phyloP scores from a whole-genome alignment of 108 stramenopile genomes.

The Skeletonema menzelii region DNA sequence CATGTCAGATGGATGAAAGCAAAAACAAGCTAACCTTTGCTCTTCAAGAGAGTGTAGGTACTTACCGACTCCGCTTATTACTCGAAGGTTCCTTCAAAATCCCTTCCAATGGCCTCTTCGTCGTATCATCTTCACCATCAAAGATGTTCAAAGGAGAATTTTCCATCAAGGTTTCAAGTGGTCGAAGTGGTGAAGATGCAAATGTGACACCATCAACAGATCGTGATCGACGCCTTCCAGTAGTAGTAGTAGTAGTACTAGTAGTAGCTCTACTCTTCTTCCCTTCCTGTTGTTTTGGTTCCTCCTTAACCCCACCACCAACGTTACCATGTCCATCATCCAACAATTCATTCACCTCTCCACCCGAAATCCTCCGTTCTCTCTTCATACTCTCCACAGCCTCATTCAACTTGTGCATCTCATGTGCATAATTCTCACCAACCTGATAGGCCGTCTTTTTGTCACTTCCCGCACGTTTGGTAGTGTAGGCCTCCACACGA shows the following conservation, averaged over 20 bases:
- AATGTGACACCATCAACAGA: conserved; percentile 39
- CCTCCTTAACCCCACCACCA: background rate
- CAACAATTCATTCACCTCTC: background rate
- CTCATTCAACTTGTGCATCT: conserved; percentile 53
- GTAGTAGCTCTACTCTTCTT: background rate
- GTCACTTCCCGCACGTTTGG: conserved; percentile 82
- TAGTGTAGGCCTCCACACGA: conserved; percentile 82
- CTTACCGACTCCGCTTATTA: conserved; percentile 33
- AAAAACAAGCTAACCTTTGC: background rate
- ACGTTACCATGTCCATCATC: background rate
- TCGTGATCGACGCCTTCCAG: conserved; percentile 22
- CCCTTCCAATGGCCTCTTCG: conserved; percentile 21
- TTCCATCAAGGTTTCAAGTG: background rate
- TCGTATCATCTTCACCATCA: background rate
- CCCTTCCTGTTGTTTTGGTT: background rate
- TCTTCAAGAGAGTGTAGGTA: background rate
- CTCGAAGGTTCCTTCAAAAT: conserved; percentile 33
- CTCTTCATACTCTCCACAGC: conserved; percentile 42
- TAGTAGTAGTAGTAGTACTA: background rate
- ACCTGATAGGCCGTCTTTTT: conserved; percentile 83
- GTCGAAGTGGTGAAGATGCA: background rate
- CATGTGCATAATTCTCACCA: conserved; percentile 73
- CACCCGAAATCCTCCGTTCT: background rate
- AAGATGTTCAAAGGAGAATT: conserved; percentile 1
- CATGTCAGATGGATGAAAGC: background rate